Base-by-base conservation (phyloP, 495 filamentous ascomycete species). In the Aspergillus ellipticus region DNA sequence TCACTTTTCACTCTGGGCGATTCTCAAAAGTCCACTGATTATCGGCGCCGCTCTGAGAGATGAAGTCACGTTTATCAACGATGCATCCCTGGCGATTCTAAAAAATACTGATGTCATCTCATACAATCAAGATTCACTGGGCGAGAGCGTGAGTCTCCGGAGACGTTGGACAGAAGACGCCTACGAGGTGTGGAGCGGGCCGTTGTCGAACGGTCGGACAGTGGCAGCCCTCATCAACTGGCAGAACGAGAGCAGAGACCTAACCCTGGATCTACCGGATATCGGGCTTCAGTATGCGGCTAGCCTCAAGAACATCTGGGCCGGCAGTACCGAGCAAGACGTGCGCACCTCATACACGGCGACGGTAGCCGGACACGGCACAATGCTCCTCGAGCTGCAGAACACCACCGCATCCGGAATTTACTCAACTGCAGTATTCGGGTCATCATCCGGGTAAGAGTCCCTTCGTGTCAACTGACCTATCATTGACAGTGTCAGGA, bases 1-100 rank as follows among this genome's bases (percentile, higher is more conserved):
- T 0, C 82, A 85, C 62, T 83, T 85, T 55, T 74, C 74, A 1
- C 61, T 85, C 42, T 85, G 82, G 82, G 79, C 78, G 42, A 79
- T 82, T 24, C 61, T 78, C 51, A 85, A 84, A 62, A 80, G 76
- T 13, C 79, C 81, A 0, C 67, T 85, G 6, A 65, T 77, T 19
- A 80, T 86, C 35, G 79, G 80, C 1, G 79, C 68, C 1, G 74
- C 74, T 24, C 63, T 81, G 54, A 74, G 66, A 24, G 67, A 70
- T 50, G 62, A 59, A 0, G 21, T 28, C 11, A 66, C 61, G 3
- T 54, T 64, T 1, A 72, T 82, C 9, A 49, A 51, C 16, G 53
- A 57, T 7, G 61, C 51, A 1, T 72, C 73, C 1, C 59, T 80
- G 26, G 58, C 59, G 2, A 71, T 81, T 16, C 54, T 82, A 13